Evolutionary conservation across 2,329 filamentous ascomycete species (phyloP), one percentile per base, ranked within the genome.

Genomic region (Talaromyces verruculosus): DNA sequence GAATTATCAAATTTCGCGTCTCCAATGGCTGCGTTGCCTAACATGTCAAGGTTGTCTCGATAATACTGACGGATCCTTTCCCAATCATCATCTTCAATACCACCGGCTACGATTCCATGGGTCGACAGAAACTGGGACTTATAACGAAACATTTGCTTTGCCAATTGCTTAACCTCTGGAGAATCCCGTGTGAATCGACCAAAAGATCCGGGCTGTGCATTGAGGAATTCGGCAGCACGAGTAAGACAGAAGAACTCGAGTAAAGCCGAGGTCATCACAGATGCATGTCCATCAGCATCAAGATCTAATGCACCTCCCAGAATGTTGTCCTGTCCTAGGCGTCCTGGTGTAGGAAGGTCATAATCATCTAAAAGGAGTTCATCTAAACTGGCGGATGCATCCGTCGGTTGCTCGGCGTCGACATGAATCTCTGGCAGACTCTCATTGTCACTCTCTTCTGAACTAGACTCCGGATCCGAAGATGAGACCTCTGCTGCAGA

Each of bases 241-340:
- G 71, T 79, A 15, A 78, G 69, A 59, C 79, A 81, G 67, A 79
- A 82, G 65, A 81, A 81, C 64, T 82, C 80, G 4, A 82, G 72
- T 15, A 82, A 70, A 1, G 80, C 78, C 15, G 78, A 73, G 17
- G 80, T 80, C 76, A 82, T 77, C 53, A 81, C 72, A 41, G 77
- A 76, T 41, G 76, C 72, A 69, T 81, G 79, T 4, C 72, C 74
- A 41, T 78, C 76, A 5, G 72, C 69, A 65, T 79, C 75, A 3
- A 75, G 67, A 57, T 75, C 74, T 13, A 74, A 68, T 5, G 72
- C 43, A 22, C 41, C 64, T 6, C 67, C 65, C 6, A 65, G 19
- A 11, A 64, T 65, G 17, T 64, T 51, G 19, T 51, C 61, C 19
- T 58, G 64, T 15, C 72, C 71, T 25, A 71, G 69, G 11, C 57